These are phyloP conservation scores for Dichomitus squalens DNA, from an alignment of 1,284 basidiomycete species.

Conservation along the genomic window DNA sequence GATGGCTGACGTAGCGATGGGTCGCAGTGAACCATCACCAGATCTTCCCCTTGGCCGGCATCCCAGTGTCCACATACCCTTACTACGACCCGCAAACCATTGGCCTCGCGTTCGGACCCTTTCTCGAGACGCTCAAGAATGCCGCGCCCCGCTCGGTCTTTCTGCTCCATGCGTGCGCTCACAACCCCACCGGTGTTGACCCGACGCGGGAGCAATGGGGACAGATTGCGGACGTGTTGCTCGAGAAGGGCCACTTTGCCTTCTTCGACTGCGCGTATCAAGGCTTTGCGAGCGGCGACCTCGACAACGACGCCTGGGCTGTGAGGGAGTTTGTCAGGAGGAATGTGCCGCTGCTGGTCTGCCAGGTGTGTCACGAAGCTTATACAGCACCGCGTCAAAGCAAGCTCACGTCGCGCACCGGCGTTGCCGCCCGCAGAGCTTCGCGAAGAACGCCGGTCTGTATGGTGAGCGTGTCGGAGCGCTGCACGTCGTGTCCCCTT, in stretches of 20 bases:
- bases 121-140: constrained; percentile 64
- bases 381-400: neutral
- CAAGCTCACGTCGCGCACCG: neutral
- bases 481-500: constrained; percentile 71
- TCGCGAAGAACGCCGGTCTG: constrained; percentile 95
- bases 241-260: constrained; percentile 80
- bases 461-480: constrained; percentile 92
- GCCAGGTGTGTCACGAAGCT: constrained; percentile 59
- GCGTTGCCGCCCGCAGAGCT: constrained; percentile 60
- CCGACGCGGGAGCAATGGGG: constrained; percentile 91
- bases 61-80: constrained; percentile 80
- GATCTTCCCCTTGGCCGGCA: constrained; percentile 85
- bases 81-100: constrained; percentile 94
- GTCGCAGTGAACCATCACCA: constrained; percentile 84
- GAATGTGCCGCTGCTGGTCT: constrained; percentile 81
- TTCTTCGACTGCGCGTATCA: constrained; percentile 98
- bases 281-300: constrained; percentile 87
- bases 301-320: constrained; percentile 77
- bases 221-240: constrained; percentile 75
- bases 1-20: constrained; percentile 2
- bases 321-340: constrained; percentile 77
- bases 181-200: constrained; percentile 96
- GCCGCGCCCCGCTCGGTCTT: constrained; percentile 83
- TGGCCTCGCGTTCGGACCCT: constrained; percentile 81
- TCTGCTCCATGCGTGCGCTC: constrained; percentile 91